Base-by-base conservation (phyloP, 805 yeast species). In the Candida adriatica region DNA sequence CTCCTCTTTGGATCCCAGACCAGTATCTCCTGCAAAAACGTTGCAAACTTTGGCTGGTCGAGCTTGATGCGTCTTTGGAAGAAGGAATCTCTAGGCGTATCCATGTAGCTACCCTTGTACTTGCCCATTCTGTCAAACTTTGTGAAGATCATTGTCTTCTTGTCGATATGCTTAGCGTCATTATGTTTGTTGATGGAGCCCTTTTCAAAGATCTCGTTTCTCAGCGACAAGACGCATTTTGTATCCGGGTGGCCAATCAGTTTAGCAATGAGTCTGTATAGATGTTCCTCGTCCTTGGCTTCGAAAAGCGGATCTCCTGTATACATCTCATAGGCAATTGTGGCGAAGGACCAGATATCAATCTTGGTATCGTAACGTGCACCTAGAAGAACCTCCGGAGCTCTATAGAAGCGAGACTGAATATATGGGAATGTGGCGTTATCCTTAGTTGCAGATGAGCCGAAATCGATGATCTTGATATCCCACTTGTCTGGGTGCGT, bases 271-370 rank as follows among this genome's bases (percentile, higher is more conserved):
- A 75, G 70, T 48, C 72, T 67, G 46, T 84, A 67, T 51, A 86
- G 86, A 53, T 83, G 90, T 18, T 75, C 84, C 55, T 84, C 87
- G 26, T 85, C 75, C 11, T 82, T 68, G 3, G 94, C 95, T 9
- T 92, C 88, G 52, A 85, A 85, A 37, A 85, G 61, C 1, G 95
- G 94, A 41, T 78, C 73, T 11, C 95, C 95, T 1, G 86, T 79
- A 46, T 80, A 76, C 86, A 85, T 78, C 53, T 85, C 95, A 15
- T 88, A 92, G 51, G 86, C 68, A 37, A 85, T 79, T 46, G 92
- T 79, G 8, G 90, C 94, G 6, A 90, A 85, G 8, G 94, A 83
- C 95, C 95, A 85, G 55, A 86, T 79, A 56, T 85, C 95, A 41
- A 85, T 86, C 16, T 88, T 79, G 0, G 94, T 84, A 10, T 82